Conservation (phyloP, 164 flowering plant genomes). For the Euptelea pleiosperma region DNA sequence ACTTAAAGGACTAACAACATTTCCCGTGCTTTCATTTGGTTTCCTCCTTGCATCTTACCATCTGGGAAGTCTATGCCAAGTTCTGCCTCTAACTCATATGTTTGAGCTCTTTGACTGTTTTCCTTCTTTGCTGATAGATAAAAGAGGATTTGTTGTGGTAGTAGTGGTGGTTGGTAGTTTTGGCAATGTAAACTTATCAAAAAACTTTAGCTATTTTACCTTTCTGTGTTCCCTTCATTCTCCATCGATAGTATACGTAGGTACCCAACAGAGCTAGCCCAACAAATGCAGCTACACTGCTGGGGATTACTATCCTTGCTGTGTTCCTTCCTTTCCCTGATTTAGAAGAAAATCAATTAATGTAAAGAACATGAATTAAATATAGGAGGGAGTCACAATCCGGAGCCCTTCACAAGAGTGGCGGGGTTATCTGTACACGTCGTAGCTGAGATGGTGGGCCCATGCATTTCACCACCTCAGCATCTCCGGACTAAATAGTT, state of each 20-base stretch:
- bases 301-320: neutral
- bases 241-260: neutral
- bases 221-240: neutral
- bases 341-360: no score
- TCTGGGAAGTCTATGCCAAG: neutral
- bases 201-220: slow-evolving; percentile 6
- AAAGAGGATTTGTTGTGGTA: neutral
- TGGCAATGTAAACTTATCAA: neutral
- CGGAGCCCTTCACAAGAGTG: no score
- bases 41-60: neutral
- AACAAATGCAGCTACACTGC: neutral
- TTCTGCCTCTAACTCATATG: neutral
- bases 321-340: neutral
- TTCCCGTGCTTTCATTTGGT: slow-evolving; percentile 5
- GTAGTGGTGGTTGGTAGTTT: no score
- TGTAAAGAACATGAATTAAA: no score
- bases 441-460: no score
- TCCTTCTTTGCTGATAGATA: slow-evolving; percentile 3
- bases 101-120: neutral
- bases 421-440: no score
- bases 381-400: no score
- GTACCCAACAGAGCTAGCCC: neutral
- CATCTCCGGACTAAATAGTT: no score
- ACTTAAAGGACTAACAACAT: slow-evolving; percentile 19
- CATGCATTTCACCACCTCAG: no score